Evolutionary conservation across 257 asterid species (phyloP).

Genomic region (Fraxinus quadrangulata): DNA sequence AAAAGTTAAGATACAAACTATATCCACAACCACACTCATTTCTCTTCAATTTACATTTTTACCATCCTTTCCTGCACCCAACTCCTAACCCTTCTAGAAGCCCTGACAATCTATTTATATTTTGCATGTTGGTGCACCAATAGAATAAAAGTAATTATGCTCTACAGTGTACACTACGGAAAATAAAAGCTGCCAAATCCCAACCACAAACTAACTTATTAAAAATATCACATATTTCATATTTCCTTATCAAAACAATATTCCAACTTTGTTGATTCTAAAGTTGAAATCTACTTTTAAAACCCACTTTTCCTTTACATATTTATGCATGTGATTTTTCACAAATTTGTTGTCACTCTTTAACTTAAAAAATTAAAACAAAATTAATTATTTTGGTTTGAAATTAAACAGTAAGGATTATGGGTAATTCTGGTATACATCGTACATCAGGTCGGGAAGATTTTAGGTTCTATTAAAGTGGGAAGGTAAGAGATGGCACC

Average conservation of each 20-base stretch:
- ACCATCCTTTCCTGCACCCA: constrained; percentile 31
- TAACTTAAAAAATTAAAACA: neutral
- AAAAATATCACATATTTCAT: neutral
- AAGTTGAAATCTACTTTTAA: constrained; percentile 19
- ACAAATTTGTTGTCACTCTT: neutral
- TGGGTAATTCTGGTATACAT: constrained; percentile 22
- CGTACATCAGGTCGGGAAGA: constrained; percentile 31
- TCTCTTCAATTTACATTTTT: constrained; percentile 17
- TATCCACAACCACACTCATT: constrained; percentile 54
- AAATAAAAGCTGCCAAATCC: constrained; percentile 24
- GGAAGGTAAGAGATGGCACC: constrained; percentile 26
- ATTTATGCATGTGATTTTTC: constrained; percentile 17
- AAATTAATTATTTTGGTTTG: neutral
- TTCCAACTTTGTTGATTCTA: constrained; percentile 14
- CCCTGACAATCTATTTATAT: constrained; percentile 20
- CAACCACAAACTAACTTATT: constrained; percentile 29
- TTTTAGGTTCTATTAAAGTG: neutral
- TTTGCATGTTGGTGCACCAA: constrained; percentile 47
- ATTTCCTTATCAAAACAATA: constrained; percentile 18
- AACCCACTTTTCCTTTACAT: constrained; percentile 8
- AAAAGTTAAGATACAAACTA: constrained; percentile 45
- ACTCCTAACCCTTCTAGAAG: constrained; percentile 77
- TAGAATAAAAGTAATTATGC: constrained; percentile 28
- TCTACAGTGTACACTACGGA: neutral
- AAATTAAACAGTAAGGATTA: too few relatives aligned